phyloP scores from a whole-genome alignment of 2,329 filamentous ascomycete genomes.

The Ceratocystiopsis sp. region DNA sequence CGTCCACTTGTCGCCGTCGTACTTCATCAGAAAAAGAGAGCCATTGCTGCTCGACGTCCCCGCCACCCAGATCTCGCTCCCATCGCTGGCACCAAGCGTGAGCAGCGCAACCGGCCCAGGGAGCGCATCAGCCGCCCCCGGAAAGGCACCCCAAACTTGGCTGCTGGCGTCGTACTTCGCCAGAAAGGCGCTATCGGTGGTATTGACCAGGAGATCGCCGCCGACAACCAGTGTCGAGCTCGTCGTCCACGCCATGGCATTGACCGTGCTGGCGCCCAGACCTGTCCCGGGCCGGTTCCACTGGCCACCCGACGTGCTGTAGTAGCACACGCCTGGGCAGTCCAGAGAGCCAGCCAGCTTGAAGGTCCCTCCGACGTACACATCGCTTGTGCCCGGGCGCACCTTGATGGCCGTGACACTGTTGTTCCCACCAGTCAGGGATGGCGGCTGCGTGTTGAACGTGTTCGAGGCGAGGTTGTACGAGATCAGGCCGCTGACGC shows the following conservation, averaged over 20 bases:
- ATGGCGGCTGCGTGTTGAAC: conserved; percentile 57
- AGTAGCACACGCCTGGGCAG: conserved; percentile 70
- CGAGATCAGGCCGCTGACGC: conserved; percentile 56
- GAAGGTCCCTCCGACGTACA: conserved; percentile 81
- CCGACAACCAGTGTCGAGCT: conserved; percentile 57
- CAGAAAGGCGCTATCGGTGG: conserved; percentile 44
- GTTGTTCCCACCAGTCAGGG: conserved; percentile 50
- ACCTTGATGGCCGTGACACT: conserved; percentile 62
- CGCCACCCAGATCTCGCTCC: conserved; percentile 64
- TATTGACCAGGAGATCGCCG: conserved; percentile 55
- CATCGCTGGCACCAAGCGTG: conserved; percentile 53
- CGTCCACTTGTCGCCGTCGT: conserved; percentile 52
- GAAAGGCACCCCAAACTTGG: conserved; percentile 47
- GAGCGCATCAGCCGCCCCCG: conserved; percentile 40
- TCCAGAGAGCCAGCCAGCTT: conserved; percentile 64
- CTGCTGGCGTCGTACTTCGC: conserved; percentile 54
- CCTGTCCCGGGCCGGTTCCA: conserved; percentile 68
- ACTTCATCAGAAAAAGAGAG: conserved; percentile 66
- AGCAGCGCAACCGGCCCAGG: conserved; percentile 69
- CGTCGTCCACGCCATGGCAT: conserved; percentile 59
- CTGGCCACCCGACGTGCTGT: conserved; percentile 49
- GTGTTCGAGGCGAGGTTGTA: conserved; percentile 55
- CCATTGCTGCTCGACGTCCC: conserved; percentile 44
- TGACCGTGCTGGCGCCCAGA: conserved; percentile 53
- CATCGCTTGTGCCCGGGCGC: conserved; percentile 50